A percentile compares a stretch with the other conserved stretches of the same genome.
Evolutionary conservation across 2,329 filamentous ascomycete genomes (phyloP).

Genomic region (Verticillium klebahnii): DNA sequence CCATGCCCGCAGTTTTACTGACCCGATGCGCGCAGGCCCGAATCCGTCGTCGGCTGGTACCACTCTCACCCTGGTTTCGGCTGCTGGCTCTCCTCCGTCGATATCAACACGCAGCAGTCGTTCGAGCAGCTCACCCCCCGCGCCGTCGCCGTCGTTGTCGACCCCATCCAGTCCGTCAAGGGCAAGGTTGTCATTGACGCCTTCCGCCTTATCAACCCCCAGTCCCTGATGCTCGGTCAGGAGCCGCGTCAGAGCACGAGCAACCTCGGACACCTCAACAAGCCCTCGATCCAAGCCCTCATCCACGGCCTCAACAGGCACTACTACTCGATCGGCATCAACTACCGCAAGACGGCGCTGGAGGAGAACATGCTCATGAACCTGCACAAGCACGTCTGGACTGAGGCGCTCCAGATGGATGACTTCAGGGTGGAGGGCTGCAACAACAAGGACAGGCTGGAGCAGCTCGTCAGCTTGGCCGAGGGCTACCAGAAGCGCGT

Average conservation of each 20-base stretch:
- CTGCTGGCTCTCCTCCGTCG: slow-evolving; percentile 97
- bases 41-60: slow-evolving; percentile 98
- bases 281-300: slow-evolving; percentile 98
- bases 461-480: slow-evolving; percentile 81
- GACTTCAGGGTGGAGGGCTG: slow-evolving; percentile 84
- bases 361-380: slow-evolving; percentile 99
- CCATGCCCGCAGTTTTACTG: neutral
- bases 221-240: slow-evolving; percentile 95
- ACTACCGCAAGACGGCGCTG: slow-evolving; percentile 94
- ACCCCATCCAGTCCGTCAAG: slow-evolving; percentile 98
- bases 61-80: slow-evolving; percentile 98
- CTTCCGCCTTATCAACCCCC: slow-evolving; percentile 96
- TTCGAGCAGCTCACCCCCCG: slow-evolving; percentile 97
- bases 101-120: slow-evolving; percentile 99
- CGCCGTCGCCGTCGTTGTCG: slow-evolving; percentile 95
- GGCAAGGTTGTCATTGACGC: slow-evolving; percentile 99
- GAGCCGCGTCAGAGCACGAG: slow-evolving; percentile 97
- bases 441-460: slow-evolving; percentile 81
- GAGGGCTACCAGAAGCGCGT: slow-evolving; percentile 98
- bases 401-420: slow-evolving; percentile 93
- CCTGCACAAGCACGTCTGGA: slow-evolving; percentile 99
- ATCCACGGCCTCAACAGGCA: slow-evolving; percentile 97
- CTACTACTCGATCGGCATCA: slow-evolving; percentile 98
- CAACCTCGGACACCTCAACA: slow-evolving; percentile 96
- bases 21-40: slow-evolving; percentile 56